Base-by-base conservation (phyloP, 208 protist genomes). In the Acanthamoeba quina region DNA sequence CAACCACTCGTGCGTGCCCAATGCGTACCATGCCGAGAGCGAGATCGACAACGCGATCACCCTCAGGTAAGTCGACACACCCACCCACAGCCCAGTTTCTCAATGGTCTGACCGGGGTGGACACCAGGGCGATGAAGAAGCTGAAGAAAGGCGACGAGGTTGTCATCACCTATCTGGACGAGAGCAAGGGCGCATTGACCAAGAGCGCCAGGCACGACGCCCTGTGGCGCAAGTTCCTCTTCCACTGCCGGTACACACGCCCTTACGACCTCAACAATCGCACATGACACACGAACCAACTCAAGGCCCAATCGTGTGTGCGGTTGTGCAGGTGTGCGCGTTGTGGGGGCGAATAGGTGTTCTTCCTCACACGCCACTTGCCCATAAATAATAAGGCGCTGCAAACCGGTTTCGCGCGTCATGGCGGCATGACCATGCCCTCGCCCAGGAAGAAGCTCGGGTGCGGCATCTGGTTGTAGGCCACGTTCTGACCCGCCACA, bases 1-100 rank as follows among this genome's bases (percentile, higher is more conserved):
- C 44, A 85, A 85, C n/a, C 76, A 85, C 76, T 85, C 76, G 47
- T 85, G 76, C 76, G 37, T 31, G 24, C 76, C 76, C 17, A 85
- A 85, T n/a, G 76, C 76, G 0, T 37, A 58, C 44, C 76, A 85
- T 10, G 76, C 44, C 6, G 21, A 17, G 7, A 58, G 37, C 15
- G 11, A 85, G 10, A 37, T 56, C 76, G n/a, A 52, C 44, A 85
- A 85, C 49, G 13, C 49, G 5, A 60, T 49, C 76, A 58, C n/a
- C 0, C 76, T 85, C 76, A 85, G 47, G 76, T 85, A 26, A 60
- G 17, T 29, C 41, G 3, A 52, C 72, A 41, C 15, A 2, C 13
- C 1, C 72, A 1, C 1, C 72, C 13, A 49, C 72, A 29, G 15
- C 41, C 47, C 13, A 19, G 52, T 5, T n/a, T n/a, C n/a, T n/a